Evolutionary conservation across 2,329 filamentous ascomycete genomes (phyloP), one percentile per base, ranked within the genome.

Genomic region (Ophiostoma ips): DNA sequence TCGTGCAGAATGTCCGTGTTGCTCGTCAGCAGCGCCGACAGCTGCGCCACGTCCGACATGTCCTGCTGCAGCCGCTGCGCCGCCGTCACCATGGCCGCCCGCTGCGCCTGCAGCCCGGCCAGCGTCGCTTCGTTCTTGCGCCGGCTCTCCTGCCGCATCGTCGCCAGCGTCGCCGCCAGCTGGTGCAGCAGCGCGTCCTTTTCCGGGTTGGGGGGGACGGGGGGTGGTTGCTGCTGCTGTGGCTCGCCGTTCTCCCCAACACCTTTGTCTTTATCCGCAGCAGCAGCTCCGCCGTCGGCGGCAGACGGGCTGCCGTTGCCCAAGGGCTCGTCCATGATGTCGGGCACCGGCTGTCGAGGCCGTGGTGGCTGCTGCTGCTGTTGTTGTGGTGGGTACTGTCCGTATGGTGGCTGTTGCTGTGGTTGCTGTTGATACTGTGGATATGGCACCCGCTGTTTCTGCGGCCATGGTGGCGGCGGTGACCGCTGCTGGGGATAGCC

Each of bases 181-280:
- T 88, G 84, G 49, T 76, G 75, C 3, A 95, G 73, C 15, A 96
- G 76, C 18, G 84, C 83, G 64, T 96, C 88, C 63, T 95, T 95
- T 66, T 96, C 87, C 0, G 92, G 92, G 60, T 98, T 98, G 0
- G 88, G 89, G 0, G 92, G 90, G 31, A 95, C 87, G 0, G 90
- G 89, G 0, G 92, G 87, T 79, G 6, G 83, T 73, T 8, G 79
- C 28, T 1, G 47, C 19, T 11, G 34, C 28, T 10, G 15, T 18
- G n/a, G n/a, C n/a, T n/a, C n/a, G n/a, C n/a, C n/a, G n/a, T n/a
- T n/a, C n/a, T n/a, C n/a, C n/a, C n/a, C n/a, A n/a, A n/a, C n/a
- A n/a, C n/a, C n/a, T n/a, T 7, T 19, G 15, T 8, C 24, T 15
- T n/a, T 30, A 13, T 30, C 15, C 2, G 76, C 71, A 12, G 75